Evolutionary conservation across 495 filamentous ascomycete species (phyloP).

Genomic region (Cercophora newfieldiana): DNA sequence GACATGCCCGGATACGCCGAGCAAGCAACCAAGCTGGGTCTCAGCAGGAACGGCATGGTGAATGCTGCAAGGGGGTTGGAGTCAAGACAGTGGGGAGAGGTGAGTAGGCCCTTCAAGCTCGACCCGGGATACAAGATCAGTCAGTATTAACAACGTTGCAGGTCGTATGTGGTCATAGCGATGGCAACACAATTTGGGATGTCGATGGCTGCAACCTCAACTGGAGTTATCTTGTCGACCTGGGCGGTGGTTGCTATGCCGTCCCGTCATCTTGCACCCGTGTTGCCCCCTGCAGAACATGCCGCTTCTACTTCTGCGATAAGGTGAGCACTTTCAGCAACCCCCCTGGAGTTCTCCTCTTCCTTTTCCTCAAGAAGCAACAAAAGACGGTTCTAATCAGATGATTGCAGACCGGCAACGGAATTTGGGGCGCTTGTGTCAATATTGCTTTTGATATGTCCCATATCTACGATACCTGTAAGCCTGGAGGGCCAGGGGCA

Average conservation of each 20-base stretch:
- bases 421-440: background rate
- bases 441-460: background rate
- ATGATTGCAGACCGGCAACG: background rate
- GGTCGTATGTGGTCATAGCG: background rate
- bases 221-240: background rate
- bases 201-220: background rate
- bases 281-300: background rate
- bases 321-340: background rate
- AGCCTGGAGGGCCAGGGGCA: background rate
- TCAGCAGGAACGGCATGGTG: background rate
- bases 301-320: background rate
- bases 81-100: background rate
- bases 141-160: no score
- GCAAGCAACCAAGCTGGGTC: background rate
- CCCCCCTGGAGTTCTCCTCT: background rate
- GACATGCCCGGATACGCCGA: background rate
- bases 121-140: no score
- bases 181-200: background rate
- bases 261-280: background rate
- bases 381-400: background rate
- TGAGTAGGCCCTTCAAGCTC: background rate
- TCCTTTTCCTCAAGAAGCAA: background rate
- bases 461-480: background rate
- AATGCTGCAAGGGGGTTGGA: background rate
- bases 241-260: background rate